Base-by-base conservation (phyloP, 768 basidiomycete genomes). In the Russula olivacea region DNA sequence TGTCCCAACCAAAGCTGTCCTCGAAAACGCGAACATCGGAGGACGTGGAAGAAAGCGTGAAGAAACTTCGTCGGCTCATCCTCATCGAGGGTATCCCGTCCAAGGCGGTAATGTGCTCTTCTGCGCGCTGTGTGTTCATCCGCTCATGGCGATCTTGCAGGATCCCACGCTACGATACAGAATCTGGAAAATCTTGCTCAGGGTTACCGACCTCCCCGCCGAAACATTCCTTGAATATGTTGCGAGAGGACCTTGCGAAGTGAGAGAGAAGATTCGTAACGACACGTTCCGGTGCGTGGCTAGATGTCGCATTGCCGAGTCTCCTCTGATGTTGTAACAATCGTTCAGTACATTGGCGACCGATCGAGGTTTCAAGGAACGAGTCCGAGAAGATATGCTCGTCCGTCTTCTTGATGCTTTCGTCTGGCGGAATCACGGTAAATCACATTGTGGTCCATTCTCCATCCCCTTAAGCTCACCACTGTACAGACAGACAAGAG, bases 371-470 rank as follows among this genome's bases (percentile, higher is more conserved):
- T 98, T 99, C 78, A 97, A 96, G 74, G 92, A 95, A 71, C 88
- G 91, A 60, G 97, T 99, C 15, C 86, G 90, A 34, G 96, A 98
- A 75, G 94, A 96, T 69, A 95, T 95, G 92, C 83, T 98, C 25
- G 89, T 98, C 64, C 86, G 97, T 48, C 76, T 98, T n/a, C 76
- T 99, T 47, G 97, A 99, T 72, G 97, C 96, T 2, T 99, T 98
- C 74, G 95, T 98, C 3, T 99, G 96, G 97, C 80, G 91, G 66
- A 95, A 88, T 74, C 82, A 91, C 66, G 92, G 93, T 92, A 28
- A 55, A 77, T 69, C 40, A 23, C 45, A 25, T 40, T 21, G 23
- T 40, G 3, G 19, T 21, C 21, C 19, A 21, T 10, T 47, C 30
- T 21, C 40, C 12, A 28, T 19, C 38, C 51, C 23, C 2, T 40